phyloP scores from a whole-genome alignment of 139 green algal species.

The Axilococcus clingmanii region DNA sequence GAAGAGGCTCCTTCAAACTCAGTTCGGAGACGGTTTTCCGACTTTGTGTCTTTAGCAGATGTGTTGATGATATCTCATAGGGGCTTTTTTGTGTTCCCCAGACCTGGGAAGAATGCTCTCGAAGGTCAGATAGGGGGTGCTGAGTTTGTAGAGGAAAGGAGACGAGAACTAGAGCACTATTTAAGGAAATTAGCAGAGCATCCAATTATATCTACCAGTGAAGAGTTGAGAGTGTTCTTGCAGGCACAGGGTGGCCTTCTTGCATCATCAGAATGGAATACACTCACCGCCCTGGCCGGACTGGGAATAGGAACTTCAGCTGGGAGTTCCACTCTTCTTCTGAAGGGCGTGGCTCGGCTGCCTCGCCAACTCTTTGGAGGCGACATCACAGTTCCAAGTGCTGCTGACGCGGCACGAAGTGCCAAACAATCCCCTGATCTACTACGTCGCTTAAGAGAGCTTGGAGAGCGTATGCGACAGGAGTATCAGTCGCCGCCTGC shows the following conservation, averaged over 20 bases:
- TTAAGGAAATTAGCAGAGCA: constrained; percentile 68
- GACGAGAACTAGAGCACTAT: constrained; percentile 70
- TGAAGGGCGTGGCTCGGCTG: constrained; percentile 67
- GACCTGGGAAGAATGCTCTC: constrained; percentile 82
- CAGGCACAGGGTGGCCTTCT: constrained; percentile 57
- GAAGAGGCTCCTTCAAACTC: not conserved
- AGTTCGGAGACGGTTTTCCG: constrained; percentile 66
- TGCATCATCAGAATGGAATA: constrained; percentile 37
- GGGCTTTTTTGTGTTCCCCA: constrained; percentile 83
- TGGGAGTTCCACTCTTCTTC: too few species aligned
- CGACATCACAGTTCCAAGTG: constrained; percentile 40
- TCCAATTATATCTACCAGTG: constrained; percentile 43
- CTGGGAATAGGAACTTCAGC: too few species aligned
- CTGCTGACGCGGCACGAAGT: constrained; percentile 49
- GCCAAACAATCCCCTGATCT: constrained; percentile 51
- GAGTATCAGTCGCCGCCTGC: constrained; percentile 20
- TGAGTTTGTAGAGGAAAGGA: constrained; percentile 75
- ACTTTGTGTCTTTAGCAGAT: constrained; percentile 74
- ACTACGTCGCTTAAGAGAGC: constrained; percentile 64
- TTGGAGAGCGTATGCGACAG: constrained; percentile 29
- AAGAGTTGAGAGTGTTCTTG: constrained; percentile 80
- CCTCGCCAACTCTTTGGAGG: constrained; percentile 59
- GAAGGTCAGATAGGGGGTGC: constrained; percentile 38
- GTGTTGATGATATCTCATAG: constrained; percentile 56
- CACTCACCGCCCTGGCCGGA: constrained; percentile 40